These are phyloP conservation scores for Eucalyptus marginata DNA, from an alignment of 345 rosid genomes.

Conservation along the genomic window DNA sequence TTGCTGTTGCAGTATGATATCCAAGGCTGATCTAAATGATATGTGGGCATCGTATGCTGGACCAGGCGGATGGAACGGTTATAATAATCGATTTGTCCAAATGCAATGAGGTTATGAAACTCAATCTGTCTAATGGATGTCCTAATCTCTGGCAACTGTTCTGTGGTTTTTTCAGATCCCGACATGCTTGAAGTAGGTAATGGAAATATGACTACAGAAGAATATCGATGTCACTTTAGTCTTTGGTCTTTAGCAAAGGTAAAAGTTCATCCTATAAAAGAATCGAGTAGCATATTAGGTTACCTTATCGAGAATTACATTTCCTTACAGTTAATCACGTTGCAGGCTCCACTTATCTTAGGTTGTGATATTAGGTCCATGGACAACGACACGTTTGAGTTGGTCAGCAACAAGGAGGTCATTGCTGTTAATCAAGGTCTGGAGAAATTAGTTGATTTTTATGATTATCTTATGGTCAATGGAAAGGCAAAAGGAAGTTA, in stretches of 20 bases:
- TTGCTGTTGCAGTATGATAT: conserved; percentile 14
- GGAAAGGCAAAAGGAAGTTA: background rate
- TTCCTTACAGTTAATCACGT: background rate
- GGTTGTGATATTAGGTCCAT: conserved; percentile 79
- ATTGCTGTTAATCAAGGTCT: conserved; percentile 79
- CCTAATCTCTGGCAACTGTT: background rate
- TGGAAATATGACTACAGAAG: conserved; percentile 14
- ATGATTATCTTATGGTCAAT: background rate
- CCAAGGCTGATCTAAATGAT: conserved; percentile 21
- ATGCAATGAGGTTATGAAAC: background rate
- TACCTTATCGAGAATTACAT: background rate
- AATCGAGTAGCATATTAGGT: background rate
- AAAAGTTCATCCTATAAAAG: background rate
- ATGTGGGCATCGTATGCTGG: conserved; percentile 36
- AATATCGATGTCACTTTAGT: conserved; percentile 21
- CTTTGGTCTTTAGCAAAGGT: conserved; percentile 20
- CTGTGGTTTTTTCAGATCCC: conserved; percentile 2
- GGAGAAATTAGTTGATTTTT: background rate
- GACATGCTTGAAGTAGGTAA: conserved; percentile 34
- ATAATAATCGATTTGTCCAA: background rate
- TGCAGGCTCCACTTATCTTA: conserved; percentile 61
- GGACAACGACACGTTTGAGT: conserved; percentile 39
- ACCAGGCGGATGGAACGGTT: conserved; percentile 54
- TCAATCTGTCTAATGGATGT: background rate
- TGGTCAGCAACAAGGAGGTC: conserved; percentile 64